Percentiles rank a stretch among this genome's conserved stretches.
phyloP scores from a whole-genome alignment of 2,329 filamentous ascomycete species.

The Ophiostoma sp. region DNA sequence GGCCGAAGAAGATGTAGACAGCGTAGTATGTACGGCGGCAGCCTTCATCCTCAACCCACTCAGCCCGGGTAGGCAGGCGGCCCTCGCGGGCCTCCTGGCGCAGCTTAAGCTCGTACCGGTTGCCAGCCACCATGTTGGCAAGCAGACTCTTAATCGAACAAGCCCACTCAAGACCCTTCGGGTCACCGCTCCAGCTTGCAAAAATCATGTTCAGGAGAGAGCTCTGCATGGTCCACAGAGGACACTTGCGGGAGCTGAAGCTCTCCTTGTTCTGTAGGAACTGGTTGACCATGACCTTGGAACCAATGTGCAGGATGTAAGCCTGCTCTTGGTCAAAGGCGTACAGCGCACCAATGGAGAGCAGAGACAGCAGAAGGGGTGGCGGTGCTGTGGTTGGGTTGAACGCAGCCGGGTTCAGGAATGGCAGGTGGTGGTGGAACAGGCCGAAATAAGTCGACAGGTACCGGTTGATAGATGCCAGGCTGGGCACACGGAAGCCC shows the following conservation, averaged over 20 bases:
- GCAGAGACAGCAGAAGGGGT: conserved; percentile 76
- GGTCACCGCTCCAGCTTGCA: conserved; percentile 96
- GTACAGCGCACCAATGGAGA: conserved; percentile 94
- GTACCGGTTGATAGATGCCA: conserved; percentile 80
- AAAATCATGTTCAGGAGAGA: conserved; percentile 98
- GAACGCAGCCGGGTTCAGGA: conserved; percentile 90
- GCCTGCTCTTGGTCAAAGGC: conserved; percentile 96
- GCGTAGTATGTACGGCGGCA: conserved; percentile 96
- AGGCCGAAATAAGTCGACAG: conserved; percentile 93
- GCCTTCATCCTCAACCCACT: conserved; percentile 96
- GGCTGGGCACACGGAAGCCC: conserved; percentile 79
- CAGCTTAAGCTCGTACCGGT: conserved; percentile 91
- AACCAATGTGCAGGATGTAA: conserved; percentile 94
- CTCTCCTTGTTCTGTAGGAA: conserved; percentile 98
- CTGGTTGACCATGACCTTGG: conserved; percentile 93
- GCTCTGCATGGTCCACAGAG: conserved; percentile 96
- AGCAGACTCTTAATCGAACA: conserved; percentile 98
- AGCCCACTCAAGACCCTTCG: conserved; percentile 95
- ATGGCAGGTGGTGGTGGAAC: conserved; percentile 95
- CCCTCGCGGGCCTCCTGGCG: conserved; percentile 81
- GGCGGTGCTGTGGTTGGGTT: conserved; percentile 72
- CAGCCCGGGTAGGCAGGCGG: conserved; percentile 67
- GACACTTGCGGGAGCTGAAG: conserved; percentile 95
- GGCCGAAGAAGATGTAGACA: conserved; percentile 97
- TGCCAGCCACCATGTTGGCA: conserved; percentile 97